phyloP scores from a whole-genome alignment of 805 yeast species.

The Schizosaccharomyces lindneri region DNA sequence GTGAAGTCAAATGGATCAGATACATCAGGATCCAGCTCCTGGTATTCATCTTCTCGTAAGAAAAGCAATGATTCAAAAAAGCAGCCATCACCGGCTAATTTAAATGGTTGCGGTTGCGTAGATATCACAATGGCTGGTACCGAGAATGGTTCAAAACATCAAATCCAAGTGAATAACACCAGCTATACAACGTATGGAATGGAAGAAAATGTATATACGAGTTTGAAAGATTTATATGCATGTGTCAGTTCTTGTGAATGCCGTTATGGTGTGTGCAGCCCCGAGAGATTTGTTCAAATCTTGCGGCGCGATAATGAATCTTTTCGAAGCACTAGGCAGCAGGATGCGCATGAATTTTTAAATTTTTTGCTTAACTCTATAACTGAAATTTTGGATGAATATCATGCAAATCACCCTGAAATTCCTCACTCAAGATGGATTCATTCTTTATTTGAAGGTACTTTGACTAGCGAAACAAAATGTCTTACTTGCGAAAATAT shows the following conservation, averaged over 20 bases:
- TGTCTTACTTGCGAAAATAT: constrained; percentile 73
- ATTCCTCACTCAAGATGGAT: constrained; percentile 19
- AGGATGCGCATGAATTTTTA: constrained; percentile 92
- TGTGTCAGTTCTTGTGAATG: constrained; percentile 47
- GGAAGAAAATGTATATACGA: constrained; percentile 28
- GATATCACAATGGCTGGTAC: neutral
- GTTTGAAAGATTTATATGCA: constrained; percentile 69
- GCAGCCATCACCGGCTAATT: neutral
- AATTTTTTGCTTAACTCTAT: constrained; percentile 65
- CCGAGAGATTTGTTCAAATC: constrained; percentile 44
- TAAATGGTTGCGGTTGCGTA: neutral
- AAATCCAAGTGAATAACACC: neutral
- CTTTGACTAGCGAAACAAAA: constrained; percentile 61
- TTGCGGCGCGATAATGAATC: constrained; percentile 61
- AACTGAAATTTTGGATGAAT: constrained; percentile 20
- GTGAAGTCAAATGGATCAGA: neutral
- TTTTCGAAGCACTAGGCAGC: constrained; percentile 83
- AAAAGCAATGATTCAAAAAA: neutral
- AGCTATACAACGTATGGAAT: constrained; percentile 25
- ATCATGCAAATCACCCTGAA: constrained; percentile 6
- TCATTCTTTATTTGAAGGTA: constrained; percentile 58
- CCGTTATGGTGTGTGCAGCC: constrained; percentile 64
- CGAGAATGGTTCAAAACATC: constrained; percentile 30
- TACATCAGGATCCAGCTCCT: neutral
- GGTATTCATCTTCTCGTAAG: neutral